Evolutionary conservation across 2,329 filamentous ascomycete species (phyloP), one percentile per base, ranked within the genome.

Genomic region (Aspergillus texensis): DNA sequence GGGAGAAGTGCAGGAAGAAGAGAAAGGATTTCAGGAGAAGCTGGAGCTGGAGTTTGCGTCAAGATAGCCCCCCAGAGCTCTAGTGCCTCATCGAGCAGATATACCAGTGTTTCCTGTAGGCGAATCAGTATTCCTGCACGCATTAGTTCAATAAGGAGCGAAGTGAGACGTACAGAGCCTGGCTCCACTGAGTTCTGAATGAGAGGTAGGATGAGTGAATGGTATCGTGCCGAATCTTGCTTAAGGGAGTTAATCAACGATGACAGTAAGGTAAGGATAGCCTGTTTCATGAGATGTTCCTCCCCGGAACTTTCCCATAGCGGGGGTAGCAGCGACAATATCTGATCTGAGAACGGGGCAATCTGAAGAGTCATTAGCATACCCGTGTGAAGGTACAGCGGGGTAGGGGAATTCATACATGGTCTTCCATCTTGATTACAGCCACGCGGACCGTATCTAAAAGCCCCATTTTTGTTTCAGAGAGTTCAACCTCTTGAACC

Each of bases 281-380:
- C 89, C 78, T 97, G 94, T 78, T 98, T 98, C 83, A 97, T 91
- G 77, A 98, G 87, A 78, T 93, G 92, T 72, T 95, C 92, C 64
- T 96, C 91, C 0, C 90, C 92, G 3, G 92, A 93, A 58, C 89
- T 87, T 64, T 92, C 89, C 95, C 95, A 99, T 0, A 98, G 83
- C 4, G 84, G 84, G 0, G 94, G 94, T 8, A 98, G 83, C 14
- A 93, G 86, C 1, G 87, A 83, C 77, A 99, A 90, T 64, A 99
- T 91, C 64, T 90, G 88, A 71, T 96, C 92, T 6, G 92, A 92
- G 65, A 86, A 89, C 1, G 86, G 86, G 3, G 82, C 81, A 63
- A 89, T 87, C 82, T 86, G 36, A 21, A 39, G 16, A 26, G 45
- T 9, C 1, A 57, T 67, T 59, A 68, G 63, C 34, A 64, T 43